Percentiles rank a stretch among this genome's conserved stretches.
phyloP scores from a whole-genome alignment of 106 monocot species.

The Phalaenopsis equestris region DNA sequence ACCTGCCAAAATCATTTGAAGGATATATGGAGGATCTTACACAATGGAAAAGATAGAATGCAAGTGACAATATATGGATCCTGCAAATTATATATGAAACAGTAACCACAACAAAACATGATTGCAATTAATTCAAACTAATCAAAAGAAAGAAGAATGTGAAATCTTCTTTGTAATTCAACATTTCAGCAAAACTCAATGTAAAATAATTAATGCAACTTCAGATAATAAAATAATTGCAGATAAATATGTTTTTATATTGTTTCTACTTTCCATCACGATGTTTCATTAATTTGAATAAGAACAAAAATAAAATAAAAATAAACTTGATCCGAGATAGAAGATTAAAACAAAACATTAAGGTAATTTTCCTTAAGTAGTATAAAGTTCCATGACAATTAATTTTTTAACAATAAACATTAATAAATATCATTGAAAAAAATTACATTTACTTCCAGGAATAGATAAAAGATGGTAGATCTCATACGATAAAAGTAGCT shows the following conservation, averaged over 20 bases:
- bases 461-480: no score
- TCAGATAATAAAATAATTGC: background rate
- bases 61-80: background rate
- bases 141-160: background rate
- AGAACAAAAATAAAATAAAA: no score
- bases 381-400: slow-evolving; percentile 2
- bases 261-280: background rate
- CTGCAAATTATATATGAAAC: background rate
- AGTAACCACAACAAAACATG: background rate
- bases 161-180: background rate
- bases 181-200: background rate
- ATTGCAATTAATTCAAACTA: slow-evolving; percentile 6
- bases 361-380: background rate
- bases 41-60: slow-evolving; percentile 2
- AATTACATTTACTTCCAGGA: background rate
- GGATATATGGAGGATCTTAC: no score
- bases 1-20: slow-evolving; percentile 34
- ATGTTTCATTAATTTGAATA: background rate
- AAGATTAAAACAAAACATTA: background rate
- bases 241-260: background rate
- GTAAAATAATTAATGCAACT: no score
- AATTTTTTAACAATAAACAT: background rate
- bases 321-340: no score
- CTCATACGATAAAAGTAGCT: background rate
- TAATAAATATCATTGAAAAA: background rate